Evolutionary conservation across 2,329 filamentous ascomycete genomes (phyloP), one percentile per base, ranked within the genome.

Genomic region (Periconia digitata): DNA sequence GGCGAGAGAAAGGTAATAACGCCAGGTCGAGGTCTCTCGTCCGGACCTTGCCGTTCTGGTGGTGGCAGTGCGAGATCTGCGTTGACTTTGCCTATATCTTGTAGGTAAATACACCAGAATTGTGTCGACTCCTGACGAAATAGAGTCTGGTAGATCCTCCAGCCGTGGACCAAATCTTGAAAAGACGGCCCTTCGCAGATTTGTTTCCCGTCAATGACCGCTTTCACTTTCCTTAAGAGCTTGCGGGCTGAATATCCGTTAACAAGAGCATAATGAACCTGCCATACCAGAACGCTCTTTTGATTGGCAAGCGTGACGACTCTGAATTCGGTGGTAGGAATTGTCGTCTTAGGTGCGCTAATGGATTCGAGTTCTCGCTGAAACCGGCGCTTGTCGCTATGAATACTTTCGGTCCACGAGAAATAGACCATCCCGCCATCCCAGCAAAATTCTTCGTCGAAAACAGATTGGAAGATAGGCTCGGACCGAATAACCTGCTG

Each of bases 221-320:
- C 12, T 6, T 27, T 27, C 21, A 69, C 46, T 39, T 67, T 63
- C 4, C 45, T 18, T 8, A 55, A 48, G 2, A 69, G 17, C 16
- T 62, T 38, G 13, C 43, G 29, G 13, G 48, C 50, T 0, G 69
- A 71, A 12, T 51, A 62, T 1, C 67, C 69, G 54, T 72, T 67
- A 15, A 72, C 58, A 3, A 71, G 52, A 7, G 58, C 56, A 49
- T 72, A 69, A 45, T 72, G 69, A 8, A 70, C 42, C 15, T 47
- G 41, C 69, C 67, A 71, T 18, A 70, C 48, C 13, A 69, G 44
- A 8, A 53, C 60, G 32, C 44, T 53, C 12, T 27, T 47, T 6
- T 20, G 6, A 4, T 15, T 15, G n/a, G 15, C 8, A 6, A 20
- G 20, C 10, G 17, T 38, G 15, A 38, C 10, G 15, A 20, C 13